phyloP scores from a whole-genome alignment of 2,329 filamentous ascomycete genomes.

The Aspergillus pseudoviridinutans region DNA sequence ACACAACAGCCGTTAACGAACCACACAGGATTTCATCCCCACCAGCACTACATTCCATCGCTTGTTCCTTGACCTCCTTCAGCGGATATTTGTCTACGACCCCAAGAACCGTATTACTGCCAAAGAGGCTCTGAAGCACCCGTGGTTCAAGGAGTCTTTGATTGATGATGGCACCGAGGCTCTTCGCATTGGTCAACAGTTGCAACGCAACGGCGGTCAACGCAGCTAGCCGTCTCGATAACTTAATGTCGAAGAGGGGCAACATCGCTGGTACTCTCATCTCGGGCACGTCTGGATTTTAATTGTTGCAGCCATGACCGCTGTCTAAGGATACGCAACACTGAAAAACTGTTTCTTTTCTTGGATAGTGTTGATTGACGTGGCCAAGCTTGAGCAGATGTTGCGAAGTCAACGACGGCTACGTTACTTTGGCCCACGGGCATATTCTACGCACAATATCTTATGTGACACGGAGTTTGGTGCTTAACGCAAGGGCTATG shows the following conservation, averaged over 20 bases:
- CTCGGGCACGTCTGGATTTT: not conserved
- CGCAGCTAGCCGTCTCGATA: constrained; percentile 12
- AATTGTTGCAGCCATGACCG: not conserved
- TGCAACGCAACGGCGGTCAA: constrained; percentile 25
- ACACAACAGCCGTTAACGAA: constrained; percentile 16
- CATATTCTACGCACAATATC: not conserved
- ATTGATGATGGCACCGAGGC: constrained; percentile 65
- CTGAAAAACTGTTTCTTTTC: constrained; percentile 16
- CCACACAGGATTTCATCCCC: constrained; percentile 58
- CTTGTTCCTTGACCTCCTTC: constrained; percentile 59
- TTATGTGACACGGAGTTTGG: constrained; percentile 1
- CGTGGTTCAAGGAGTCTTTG: constrained; percentile 62
- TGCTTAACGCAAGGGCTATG: not conserved
- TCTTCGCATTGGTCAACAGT: constrained; percentile 51
- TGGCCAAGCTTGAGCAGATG: constrained; percentile 1
- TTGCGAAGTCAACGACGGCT: not conserved
- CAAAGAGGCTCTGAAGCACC: constrained; percentile 61
- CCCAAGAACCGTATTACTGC: constrained; percentile 62
- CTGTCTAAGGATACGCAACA: constrained; percentile 6
- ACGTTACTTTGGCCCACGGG: not conserved
- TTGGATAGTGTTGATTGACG: constrained; percentile 17
- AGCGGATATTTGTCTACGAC: constrained; percentile 63
- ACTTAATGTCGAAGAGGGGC: not conserved
- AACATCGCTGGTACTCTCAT: not conserved
- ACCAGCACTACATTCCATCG: constrained; percentile 57